Evolutionary conservation across 495 filamentous ascomycete species (phyloP), one percentile per base, ranked within the genome.

Genomic region (Hapsidospora chrysogenum): DNA sequence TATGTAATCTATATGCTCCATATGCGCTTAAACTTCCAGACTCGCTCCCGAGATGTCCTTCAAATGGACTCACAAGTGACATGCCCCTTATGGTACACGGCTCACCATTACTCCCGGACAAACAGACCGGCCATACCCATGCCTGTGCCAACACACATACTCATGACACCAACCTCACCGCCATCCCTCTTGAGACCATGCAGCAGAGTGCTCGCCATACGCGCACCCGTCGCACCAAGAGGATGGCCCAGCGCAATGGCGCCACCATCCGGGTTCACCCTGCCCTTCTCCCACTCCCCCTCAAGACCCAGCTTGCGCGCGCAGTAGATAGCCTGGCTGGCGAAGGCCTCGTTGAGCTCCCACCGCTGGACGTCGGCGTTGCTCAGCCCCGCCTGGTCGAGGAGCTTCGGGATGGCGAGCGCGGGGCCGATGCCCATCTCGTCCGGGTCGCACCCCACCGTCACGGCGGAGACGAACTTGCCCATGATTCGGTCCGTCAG

Each of bases 341-440:
- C 86, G 57, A 93, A 95, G 14, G 86, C 85, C 66, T 94, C 86
- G 54, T 94, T 95, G 52, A 95, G 76, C 66, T 95, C 86, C 85
- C 85, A 94, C n/a, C 87, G 60, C 4, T 77, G 70, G 0, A 95
- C 76, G 32, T 95, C 82, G 8, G 61, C 57, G 4, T 61, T 72
- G 32, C 47, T 46, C 23, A 93, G 40, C 13, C 75, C 82, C 8
- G 78, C 64, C 36, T 67, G 64, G 31, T 64, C 49, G 14, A 93
- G 58, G 28, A 92, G 63, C 50, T 78, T 81, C 17, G 86, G 85
- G 28, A 94, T 85, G 1, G 82, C 85, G 19, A 89, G 46, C 4
- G 83, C 81, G 9, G 85, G 85, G 0, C 85, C 85, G 33, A 93
- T 67, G 26, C 85, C 85, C 85, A 94, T 94, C 67, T 93, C 86